These are phyloP conservation scores for Eimeria acervulina DNA, from an alignment of 169 alveolate species.

Conservation along the genomic window DNA sequence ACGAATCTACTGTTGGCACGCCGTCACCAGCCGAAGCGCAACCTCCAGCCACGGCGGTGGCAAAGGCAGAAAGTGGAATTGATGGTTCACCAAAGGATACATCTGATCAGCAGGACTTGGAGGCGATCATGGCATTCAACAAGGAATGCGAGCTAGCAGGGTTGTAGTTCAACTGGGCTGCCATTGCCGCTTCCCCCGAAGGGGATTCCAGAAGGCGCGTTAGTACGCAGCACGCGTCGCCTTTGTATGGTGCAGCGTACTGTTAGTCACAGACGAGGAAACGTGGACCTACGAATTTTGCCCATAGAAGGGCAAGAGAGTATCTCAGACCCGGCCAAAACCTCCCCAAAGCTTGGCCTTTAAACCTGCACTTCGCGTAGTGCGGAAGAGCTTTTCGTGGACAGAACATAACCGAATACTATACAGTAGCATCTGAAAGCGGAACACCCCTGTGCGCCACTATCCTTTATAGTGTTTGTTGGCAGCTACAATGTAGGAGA, in stretches of 20 bases:
- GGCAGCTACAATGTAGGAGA: background rate
- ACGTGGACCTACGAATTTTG: slow-evolving; percentile 25
- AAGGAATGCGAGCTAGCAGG: slow-evolving; percentile 81
- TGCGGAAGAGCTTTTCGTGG: background rate
- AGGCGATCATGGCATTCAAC: slow-evolving; percentile 81
- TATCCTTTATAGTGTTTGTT: background rate
- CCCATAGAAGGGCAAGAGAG: background rate
- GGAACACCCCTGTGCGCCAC: background rate
- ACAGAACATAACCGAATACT: background rate
- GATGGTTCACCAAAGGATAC: slow-evolving; percentile 2
- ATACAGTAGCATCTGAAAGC: background rate
- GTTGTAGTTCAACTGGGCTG: slow-evolving; percentile 31
- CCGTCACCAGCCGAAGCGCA: slow-evolving; percentile 69
- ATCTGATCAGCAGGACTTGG: slow-evolving; percentile 61
- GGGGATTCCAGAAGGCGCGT: background rate
- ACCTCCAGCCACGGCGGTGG: background rate
- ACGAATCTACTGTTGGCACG: slow-evolving; percentile 41
- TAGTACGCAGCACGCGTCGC: slow-evolving; percentile 20
- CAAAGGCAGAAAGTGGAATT: background rate
- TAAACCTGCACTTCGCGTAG: background rate
- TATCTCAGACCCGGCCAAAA: background rate
- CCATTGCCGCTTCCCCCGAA: background rate
- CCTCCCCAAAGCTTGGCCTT: background rate
- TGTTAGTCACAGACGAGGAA: slow-evolving; percentile 17
- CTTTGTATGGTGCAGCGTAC: slow-evolving; percentile 30